Percentiles rank a stretch among this genome's conserved stretches.
phyloP scores from a whole-genome alignment of 352 stramenopile genomes.

The Phytophthora parvispora region DNA sequence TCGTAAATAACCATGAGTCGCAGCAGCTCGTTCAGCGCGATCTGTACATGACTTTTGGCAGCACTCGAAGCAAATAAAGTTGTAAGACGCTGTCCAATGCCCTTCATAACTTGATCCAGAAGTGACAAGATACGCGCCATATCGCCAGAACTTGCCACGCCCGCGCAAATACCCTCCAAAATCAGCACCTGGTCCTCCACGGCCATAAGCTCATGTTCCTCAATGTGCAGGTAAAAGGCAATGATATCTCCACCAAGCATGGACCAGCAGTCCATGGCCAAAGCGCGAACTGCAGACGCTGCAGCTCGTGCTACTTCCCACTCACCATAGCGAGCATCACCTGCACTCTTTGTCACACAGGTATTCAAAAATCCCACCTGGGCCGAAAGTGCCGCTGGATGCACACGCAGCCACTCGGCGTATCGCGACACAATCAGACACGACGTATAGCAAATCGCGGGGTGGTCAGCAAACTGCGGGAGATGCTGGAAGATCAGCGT shows the following conservation, averaged over 20 bases:
- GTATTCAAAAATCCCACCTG: conserved; percentile 81
- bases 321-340: conserved; percentile 56
- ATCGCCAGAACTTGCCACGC: conserved; percentile 63
- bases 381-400: conserved; percentile 55
- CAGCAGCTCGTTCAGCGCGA: conserved; percentile 74
- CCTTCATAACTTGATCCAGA: conserved; percentile 76
- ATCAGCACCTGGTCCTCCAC: conserved; percentile 91
- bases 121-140: conserved; percentile 51
- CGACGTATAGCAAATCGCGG: conserved; percentile 88
- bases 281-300: conserved; percentile 70
- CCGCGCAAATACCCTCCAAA: conserved; percentile 79
- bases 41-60: conserved; percentile 43
- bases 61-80: conserved; percentile 50
- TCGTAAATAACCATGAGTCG: conserved; percentile 90
- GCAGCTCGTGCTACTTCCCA: conserved; percentile 86
- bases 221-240: conserved; percentile 83
- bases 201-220: conserved; percentile 69
- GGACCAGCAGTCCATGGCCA: conserved; percentile 85
- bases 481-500: conserved; percentile 85
- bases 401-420: conserved; percentile 69
- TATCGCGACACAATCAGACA: conserved; percentile 90
- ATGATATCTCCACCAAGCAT: conserved; percentile 74
- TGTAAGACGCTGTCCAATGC: conserved; percentile 64
- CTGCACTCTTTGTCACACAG: conserved; percentile 68
- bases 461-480: conserved; percentile 76